Evolutionary conservation across 1,139 yeast species (phyloP), one percentile per base, ranked within the genome.

Genomic region (Entelexis sorbosivorans): DNA sequence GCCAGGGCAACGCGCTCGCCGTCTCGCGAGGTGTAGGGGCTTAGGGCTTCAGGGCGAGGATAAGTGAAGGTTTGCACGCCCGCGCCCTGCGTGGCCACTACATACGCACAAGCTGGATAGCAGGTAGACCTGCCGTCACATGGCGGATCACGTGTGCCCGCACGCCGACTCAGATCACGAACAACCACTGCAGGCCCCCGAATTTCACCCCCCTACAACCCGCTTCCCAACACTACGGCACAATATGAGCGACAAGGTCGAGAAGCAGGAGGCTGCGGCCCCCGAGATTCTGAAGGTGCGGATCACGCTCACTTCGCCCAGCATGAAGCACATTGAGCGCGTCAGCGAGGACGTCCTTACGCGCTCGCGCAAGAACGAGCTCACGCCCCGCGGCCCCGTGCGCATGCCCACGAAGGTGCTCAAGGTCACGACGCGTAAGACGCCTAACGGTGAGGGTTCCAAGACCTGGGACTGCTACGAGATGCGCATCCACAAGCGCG

Each of bases 391-490:
- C 81, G 99, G 99, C 70, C 98, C 98, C 66, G 96, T 93, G 71
- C 87, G 98, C 84, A 77, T 93, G 79, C 99, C 99, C 78, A 93
- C 98, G 77, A 93, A 89, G 84, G 94, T 85, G 67, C 85, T 93
- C 72, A 88, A 85, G 77, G 81, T 93, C 78, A 81, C 95, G 78
- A 91, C 99, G 85, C 89, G 99, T 86, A 93, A 93, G 88, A 83
- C 98, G 72, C 99, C 99, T 70, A 93, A 93, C 76, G 99, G 99
- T 89, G 97, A 93, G 81, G 99, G 99, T 89, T 91, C 98, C 69
- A 91, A 93, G 89, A 93, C 99, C 69, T 93, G 96, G 96, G 99
- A 93, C 74, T 78, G 94, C 69, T 93, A 82, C 75, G 98, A 93
- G 81, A 86, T 93, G 95, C 88, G 97, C 83, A 88, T 93, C 80